These are phyloP conservation scores for Urostyla sp. DNA, from an alignment of 73 alveolate species.

Conservation along the genomic window DNA sequence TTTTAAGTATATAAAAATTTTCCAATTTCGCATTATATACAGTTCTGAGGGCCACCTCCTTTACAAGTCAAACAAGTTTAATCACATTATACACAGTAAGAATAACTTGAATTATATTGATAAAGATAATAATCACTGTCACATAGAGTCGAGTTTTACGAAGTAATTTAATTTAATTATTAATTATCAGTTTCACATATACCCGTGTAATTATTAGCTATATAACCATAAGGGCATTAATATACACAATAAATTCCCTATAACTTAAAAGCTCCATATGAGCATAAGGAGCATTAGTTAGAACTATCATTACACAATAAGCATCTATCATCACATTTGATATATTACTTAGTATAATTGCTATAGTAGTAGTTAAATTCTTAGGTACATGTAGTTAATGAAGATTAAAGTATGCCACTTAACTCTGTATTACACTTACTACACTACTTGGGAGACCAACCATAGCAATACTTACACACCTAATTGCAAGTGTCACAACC, in stretches of 20 bases:
- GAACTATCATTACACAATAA: conserved; percentile 8
- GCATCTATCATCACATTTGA: conserved; percentile 33
- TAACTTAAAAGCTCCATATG: conserved; percentile 32
- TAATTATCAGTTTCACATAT: conserved; percentile 6
- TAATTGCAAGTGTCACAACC: conserved; percentile 13
- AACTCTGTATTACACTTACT: neutral
- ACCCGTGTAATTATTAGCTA: neutral
- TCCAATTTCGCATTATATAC: neutral
- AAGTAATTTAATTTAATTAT: neutral
- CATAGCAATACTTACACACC: conserved; percentile 8
- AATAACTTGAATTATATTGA: neutral
- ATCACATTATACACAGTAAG: neutral
- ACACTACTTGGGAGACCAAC: conserved; percentile 17
- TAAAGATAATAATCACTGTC: neutral
- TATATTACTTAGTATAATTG: neutral
- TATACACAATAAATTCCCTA: conserved; percentile 28
- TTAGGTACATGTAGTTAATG: neutral
- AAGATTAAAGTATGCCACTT: neutral
- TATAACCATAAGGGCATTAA: conserved; percentile 30
- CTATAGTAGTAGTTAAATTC: conserved; percentile 21
- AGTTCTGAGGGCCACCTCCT: conserved; percentile 5
- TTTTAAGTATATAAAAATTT: neutral
- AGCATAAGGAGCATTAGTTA: conserved; percentile 17
- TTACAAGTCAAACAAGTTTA: conserved; percentile 10
- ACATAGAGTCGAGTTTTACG: neutral